Evolutionary conservation across 331 rosid species (phyloP).

Genomic region (Telfairia occidentalis): DNA sequence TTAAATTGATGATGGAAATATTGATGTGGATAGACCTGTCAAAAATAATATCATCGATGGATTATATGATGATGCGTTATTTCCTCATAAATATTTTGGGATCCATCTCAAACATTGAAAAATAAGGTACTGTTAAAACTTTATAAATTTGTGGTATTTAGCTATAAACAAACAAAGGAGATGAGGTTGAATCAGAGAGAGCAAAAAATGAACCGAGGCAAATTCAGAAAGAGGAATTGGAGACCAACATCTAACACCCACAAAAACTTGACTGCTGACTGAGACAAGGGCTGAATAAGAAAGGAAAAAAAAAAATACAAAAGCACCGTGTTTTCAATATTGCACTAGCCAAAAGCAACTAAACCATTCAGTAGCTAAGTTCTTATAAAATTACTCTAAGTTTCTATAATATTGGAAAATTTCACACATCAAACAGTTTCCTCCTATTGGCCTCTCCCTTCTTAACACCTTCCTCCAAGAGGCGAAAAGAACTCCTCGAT

Average conservation of each 20-base stretch:
- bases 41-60: neutral
- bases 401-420: neutral
- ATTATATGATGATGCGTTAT: neutral
- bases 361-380: neutral
- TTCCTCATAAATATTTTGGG: neutral
- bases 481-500: neutral
- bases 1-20: neutral
- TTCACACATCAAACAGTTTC: neutral
- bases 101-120: neutral
- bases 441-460: neutral
- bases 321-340: neutral
- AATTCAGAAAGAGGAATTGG: neutral
- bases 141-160: neutral
- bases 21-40: neutral
- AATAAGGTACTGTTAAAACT: neutral
- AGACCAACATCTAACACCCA: slow-evolving; percentile 10
- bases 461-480: neutral
- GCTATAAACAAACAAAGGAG: slow-evolving; percentile 1
- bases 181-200: neutral
- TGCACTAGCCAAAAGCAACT: neutral
- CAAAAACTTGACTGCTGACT: neutral
- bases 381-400: neutral
- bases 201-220: neutral
- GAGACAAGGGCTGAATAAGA: neutral
- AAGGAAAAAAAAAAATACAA: neutral